A percentile compares a stretch with the other conserved stretches of the same genome.
phyloP scores from a whole-genome alignment of 345 rosid species.

The Angophora floribunda region DNA sequence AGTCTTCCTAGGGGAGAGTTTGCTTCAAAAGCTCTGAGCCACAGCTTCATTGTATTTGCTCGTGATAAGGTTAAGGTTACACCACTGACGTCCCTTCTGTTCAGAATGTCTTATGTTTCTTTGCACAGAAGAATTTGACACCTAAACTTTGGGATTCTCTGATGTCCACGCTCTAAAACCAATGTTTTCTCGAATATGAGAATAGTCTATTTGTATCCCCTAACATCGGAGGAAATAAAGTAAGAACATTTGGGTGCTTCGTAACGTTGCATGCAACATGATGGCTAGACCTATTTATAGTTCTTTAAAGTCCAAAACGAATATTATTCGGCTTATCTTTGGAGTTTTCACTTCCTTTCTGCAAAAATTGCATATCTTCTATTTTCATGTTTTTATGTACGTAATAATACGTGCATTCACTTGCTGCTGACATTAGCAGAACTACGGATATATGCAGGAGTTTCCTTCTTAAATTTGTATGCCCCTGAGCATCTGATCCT shows the following conservation, averaged over 20 bases:
- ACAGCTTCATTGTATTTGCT: conserved; percentile 77
- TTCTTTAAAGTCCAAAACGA: background rate
- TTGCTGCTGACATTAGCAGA: background rate
- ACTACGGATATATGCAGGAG: conserved; percentile 23
- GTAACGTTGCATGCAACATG: background rate
- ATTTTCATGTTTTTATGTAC: background rate
- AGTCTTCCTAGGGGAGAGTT: conserved; percentile 78
- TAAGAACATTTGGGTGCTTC: background rate
- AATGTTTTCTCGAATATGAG: background rate
- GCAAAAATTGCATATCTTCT: background rate
- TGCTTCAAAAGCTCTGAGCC: conserved; percentile 75
- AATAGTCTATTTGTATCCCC: background rate
- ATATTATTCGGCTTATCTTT: background rate
- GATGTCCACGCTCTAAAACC: background rate
- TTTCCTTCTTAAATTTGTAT: conserved; percentile 75
- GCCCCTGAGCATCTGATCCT: conserved; percentile 92
- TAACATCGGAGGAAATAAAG: background rate
- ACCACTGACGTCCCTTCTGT: background rate
- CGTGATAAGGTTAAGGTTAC: conserved; percentile 75
- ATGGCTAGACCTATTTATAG: background rate
- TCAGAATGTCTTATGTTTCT: background rate
- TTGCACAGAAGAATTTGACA: background rate
- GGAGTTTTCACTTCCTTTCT: background rate
- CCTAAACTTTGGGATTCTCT: background rate
- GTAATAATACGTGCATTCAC: background rate